phyloP scores from a whole-genome alignment of 352 stramenopile genomes.

The Hyphochytrium catenoides region DNA sequence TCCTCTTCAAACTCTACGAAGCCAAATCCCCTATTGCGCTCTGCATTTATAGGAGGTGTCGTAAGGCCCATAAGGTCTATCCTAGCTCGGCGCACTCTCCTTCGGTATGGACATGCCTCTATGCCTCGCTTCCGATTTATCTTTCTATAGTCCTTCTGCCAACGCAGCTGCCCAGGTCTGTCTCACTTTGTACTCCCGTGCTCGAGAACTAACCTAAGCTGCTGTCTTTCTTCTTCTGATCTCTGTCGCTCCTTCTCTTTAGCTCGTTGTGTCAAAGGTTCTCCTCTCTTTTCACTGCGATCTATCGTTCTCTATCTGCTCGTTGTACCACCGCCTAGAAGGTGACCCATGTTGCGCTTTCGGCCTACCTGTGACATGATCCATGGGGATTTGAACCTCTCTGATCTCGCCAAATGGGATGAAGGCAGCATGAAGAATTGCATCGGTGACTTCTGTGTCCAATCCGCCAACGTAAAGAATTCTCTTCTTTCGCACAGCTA shows the following conservation, averaged over 20 bases:
- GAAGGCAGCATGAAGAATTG: conserved; percentile 56
- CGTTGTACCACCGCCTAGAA: no score
- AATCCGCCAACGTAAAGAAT: conserved; percentile 71
- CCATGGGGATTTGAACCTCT: conserved; percentile 34
- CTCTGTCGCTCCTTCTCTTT: background rate
- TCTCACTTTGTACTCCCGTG: no score
- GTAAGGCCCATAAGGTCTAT: background rate
- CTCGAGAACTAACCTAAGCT: background rate
- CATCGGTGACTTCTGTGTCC: conserved; percentile 56
- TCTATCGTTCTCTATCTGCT: no score
- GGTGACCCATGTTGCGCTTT: no score
- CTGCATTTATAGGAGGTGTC: conserved; percentile 10
- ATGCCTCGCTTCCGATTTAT: conserved; percentile 20
- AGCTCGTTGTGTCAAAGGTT: no score
- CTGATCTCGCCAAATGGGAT: conserved; percentile 54
- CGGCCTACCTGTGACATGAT: background rate
- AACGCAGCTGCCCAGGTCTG: no score
- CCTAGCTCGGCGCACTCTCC: background rate
- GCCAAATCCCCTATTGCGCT: conserved; percentile 64
- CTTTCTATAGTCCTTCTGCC: conserved; percentile 26
- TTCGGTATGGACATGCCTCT: background rate
- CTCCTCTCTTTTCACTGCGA: no score
- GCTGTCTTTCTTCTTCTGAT: background rate
- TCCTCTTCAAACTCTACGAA: conserved; percentile 81
- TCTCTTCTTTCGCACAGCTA: no score